Evolutionary conservation across 805 yeast species (phyloP), one percentile per base, ranked within the genome.

Genomic region (Nakazawaea anatomiae): DNA sequence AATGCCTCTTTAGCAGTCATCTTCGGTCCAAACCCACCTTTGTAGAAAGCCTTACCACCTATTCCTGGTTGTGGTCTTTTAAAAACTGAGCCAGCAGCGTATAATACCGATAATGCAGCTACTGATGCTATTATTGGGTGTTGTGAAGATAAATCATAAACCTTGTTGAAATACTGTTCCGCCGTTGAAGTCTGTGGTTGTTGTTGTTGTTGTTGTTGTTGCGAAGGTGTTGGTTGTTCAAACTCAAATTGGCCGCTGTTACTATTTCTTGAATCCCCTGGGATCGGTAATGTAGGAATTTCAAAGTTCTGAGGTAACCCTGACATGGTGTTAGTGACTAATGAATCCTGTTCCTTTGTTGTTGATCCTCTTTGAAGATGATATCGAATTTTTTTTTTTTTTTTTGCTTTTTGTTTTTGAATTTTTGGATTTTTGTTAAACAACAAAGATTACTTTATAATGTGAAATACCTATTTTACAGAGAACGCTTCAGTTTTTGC

Each of bases 21-120:
- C 67, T 92, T 94, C n/a, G 80, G 66, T 38, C 91, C 97, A 69
- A 92, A 92, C 1, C 96, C 89, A 52, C 98, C 99, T 64, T 83
- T 89, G 63, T 75, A 71, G 62, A 83, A 92, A 25, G 85, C 81
- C 56, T 81, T 79, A 9, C 86, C 86, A 51, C 75, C 73, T 27
- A 78, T 64, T 39, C 89, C 86, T n/a, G 89, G 86, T 55, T 82
- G 85, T 39, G 73, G 68, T 55, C 76, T 79, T 65, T 83, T 86
- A 66, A 83, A 78, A 10, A 80, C 67, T 3, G 91, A 91, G 2
- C 91, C 85, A 18, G 76, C 75, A 48, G 82, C 74, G 60, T 85
- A 86, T 0, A 80, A 79, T 4, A 80, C 69, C 5, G 84, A 79
- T 55, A 85, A 79, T 0, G 78, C 84, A 12, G 95, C 96, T 9